Conservation (phyloP, 306 rosid species). For the Glycyrrhiza uralensis region DNA sequence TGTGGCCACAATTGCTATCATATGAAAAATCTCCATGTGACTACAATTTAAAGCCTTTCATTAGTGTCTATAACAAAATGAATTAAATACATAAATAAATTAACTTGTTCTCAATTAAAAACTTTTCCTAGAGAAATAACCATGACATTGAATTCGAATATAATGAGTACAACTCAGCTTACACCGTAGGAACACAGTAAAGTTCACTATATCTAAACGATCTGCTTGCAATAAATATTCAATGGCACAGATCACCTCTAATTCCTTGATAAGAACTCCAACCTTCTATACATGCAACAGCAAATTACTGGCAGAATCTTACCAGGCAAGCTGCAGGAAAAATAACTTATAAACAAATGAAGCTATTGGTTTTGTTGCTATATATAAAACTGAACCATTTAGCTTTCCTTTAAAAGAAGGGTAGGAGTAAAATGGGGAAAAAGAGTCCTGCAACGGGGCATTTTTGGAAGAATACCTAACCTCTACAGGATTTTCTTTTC, state of each 20-base stretch:
- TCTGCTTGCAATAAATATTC: conserved; percentile 25
- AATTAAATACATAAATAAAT: background rate
- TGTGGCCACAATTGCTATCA: too few species aligned
- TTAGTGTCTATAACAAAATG: background rate
- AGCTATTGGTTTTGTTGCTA: conserved; percentile 33
- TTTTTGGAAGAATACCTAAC: conserved; percentile 29
- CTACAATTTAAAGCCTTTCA: too few species aligned
- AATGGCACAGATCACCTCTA: conserved; percentile 24
- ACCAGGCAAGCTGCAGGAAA: conserved; percentile 17
- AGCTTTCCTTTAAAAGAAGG: conserved; percentile 15
- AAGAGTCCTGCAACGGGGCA: conserved; percentile 12
- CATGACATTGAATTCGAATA: conserved; percentile 9
- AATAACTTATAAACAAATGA: conserved; percentile 24
- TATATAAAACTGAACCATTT: conserved; percentile 11
- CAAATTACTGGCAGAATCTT: conserved; percentile 13
- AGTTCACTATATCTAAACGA: background rate
- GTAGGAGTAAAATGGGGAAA: background rate
- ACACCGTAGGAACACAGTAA: background rate
- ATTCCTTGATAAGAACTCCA: background rate
- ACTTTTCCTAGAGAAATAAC: background rate
- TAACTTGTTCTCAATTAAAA: background rate
- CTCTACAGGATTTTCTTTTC: conserved; percentile 15
- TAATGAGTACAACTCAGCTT: conserved; percentile 11
- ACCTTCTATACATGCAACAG: conserved; percentile 9
- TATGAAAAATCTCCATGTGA: too few species aligned